Base-by-base conservation (phyloP, 345 rosid species). In the Heritiera littoralis region DNA sequence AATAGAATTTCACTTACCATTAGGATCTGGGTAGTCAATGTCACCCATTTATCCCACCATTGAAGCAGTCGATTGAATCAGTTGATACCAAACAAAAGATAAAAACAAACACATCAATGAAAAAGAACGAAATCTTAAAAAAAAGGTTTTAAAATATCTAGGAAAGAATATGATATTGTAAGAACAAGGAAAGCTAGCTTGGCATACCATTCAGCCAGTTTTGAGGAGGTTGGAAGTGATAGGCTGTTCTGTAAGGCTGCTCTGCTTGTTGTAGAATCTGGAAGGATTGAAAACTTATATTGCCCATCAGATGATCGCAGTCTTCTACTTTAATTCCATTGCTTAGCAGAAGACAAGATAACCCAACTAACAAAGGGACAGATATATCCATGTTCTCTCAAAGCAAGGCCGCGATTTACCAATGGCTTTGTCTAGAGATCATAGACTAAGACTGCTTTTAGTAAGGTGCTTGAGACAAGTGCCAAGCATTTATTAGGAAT, bases 171-270 rank as follows among this genome's bases (percentile, higher is more conserved):
- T 74, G 65, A 66, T 32, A 30, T 60, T 20, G 75, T 9, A 30
- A 30, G 77, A 35, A 78, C 18, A 18, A 71, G 40, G 6, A 48
- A 14, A 30, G 56, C n/a, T 73, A 38, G 64, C 48, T 73, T 32
- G 76, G 38, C 63, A 30, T 80, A 84, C 89, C 89, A 63, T 84
- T 86, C 28, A 86, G 63, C 89, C 89, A 86, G 46, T 86, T 84
- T 68, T 74, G 75, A 60, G 70, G 78, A 82, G 87, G 71, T 43
- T 82, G 89, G 78, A 86, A 84, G 80, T 86, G 89, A 71, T 80
- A 86, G 23, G 77, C 78, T 38, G 89, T 82, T 48, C 83, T 81
- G 61, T 79, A 69, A 76, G 43, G 81, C 76, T 77, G 69, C 35
- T 74, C 60, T 14, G 67, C 54, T 58, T 68, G 14, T 9, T 11